Percentiles rank a stretch among this genome's conserved stretches.
Evolutionary conservation across 768 basidiomycete species (phyloP).

Genomic region (Boletus subcaerulescens): DNA sequence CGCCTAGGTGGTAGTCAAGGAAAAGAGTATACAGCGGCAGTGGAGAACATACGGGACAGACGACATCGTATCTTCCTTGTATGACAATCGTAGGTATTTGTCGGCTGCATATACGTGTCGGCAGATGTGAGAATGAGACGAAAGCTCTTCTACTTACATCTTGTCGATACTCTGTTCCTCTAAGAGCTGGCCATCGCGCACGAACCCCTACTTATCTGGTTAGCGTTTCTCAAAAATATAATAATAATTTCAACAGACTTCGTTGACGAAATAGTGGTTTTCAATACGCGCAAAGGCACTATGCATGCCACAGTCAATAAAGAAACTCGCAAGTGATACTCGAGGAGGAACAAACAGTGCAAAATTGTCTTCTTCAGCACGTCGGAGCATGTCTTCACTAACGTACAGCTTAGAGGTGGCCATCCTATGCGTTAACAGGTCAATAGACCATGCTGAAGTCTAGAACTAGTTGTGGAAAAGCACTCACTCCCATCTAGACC

Average conservation of each 20-base stretch:
- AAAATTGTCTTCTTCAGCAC: constrained; percentile 70
- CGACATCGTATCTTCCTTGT: constrained; percentile 86
- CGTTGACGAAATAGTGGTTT: constrained; percentile 88
- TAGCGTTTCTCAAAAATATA: background rate
- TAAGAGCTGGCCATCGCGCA: constrained; percentile 85
- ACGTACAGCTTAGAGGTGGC: constrained; percentile 71
- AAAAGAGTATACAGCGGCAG: background rate
- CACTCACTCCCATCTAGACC: constrained; percentile 89
- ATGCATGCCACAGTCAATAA: background rate
- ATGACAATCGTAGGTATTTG: constrained; percentile 82
- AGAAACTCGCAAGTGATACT: constrained; percentile 1
- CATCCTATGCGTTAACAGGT: constrained; percentile 53
- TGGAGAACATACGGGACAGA: constrained; percentile 66
- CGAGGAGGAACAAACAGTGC: constrained; percentile 53
- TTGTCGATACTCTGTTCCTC: constrained; percentile 83
- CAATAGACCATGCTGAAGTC: background rate
- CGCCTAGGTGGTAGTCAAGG: constrained; percentile 41
- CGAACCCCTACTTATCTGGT: constrained; percentile 58
- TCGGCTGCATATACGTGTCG: constrained; percentile 48
- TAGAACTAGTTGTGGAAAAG: background rate
- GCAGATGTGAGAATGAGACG: background rate
- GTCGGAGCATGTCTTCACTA: constrained; percentile 63
- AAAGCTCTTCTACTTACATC: constrained; percentile 51
- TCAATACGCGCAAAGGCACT: constrained; percentile 88
- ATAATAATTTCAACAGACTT: constrained; percentile 38